Evolutionary conservation across 106 monocot genomes (phyloP).

Genomic region (Triglochin maritima): DNA sequence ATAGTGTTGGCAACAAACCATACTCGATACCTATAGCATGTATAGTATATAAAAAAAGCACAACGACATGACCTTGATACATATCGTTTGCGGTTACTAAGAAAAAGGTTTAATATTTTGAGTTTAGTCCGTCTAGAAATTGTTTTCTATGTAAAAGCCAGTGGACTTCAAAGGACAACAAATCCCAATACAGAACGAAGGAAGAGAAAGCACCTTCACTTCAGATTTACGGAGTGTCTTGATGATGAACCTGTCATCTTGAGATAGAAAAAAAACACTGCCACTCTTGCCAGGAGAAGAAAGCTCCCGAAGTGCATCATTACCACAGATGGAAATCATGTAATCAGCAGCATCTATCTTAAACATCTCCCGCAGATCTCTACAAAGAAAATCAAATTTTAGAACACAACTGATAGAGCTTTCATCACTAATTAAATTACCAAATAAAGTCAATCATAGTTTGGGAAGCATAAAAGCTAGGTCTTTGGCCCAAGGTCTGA

Average conservation of each 20-base stretch:
- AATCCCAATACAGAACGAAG: not conserved
- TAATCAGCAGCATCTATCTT: conserved; percentile 99
- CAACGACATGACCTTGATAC: no score
- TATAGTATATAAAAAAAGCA: no score
- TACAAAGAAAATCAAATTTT: conserved; percentile 16
- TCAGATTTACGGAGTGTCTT: conserved; percentile 97
- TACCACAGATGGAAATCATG: conserved; percentile 98
- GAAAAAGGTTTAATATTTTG: no score
- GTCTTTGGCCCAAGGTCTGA: no score
- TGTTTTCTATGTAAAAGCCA: no score
- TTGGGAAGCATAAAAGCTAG: no score
- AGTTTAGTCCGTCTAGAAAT: no score
- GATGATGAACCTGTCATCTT: conserved; percentile 99
- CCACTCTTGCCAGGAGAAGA: conserved; percentile 99
- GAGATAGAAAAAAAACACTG: conserved; percentile 95
- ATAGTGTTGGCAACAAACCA: no score
- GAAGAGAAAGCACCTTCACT: conserved; percentile 58
- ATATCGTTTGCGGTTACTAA: no score
- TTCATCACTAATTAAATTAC: not conserved
- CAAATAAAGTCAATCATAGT: not conserved
- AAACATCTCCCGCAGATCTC: conserved; percentile 88
- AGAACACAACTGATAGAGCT: not conserved
- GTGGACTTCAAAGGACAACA: no score
- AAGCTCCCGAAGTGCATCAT: conserved; percentile 83
- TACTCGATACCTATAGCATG: no score